phyloP scores from a whole-genome alignment of 2,329 filamentous ascomycete genomes.

The Rosellinia necatrix region DNA sequence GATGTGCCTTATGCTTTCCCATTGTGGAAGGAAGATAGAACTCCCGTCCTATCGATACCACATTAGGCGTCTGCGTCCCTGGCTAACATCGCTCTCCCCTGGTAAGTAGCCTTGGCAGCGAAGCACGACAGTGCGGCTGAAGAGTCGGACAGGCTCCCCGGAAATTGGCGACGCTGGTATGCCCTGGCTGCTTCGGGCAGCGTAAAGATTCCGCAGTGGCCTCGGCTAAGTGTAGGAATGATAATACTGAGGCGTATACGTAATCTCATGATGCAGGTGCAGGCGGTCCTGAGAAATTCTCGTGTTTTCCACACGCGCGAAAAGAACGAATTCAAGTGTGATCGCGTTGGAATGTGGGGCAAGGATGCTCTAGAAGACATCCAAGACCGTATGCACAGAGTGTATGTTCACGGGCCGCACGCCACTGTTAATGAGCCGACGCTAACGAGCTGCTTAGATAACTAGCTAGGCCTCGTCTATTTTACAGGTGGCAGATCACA shows the following conservation, averaged over 20 bases:
- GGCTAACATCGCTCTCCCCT: not conserved
- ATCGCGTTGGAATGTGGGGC: too few species aligned
- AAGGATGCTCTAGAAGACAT: too few species aligned
- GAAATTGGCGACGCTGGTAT: not conserved
- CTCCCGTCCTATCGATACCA: too few species aligned
- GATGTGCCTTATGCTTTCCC: not conserved
- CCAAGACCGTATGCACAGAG: too few species aligned
- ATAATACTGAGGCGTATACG: not conserved
- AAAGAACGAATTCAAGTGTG: too few species aligned
- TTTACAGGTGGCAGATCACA: too few species aligned
- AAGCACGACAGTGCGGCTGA: slow-evolving; percentile 6
- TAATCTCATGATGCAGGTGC: not conserved
- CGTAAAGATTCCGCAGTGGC: slow-evolving; percentile 6
- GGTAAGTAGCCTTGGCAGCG: not conserved
- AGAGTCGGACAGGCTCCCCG: not conserved
- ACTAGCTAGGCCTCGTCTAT: not conserved
- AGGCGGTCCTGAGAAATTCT: too few species aligned
- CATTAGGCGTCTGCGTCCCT: not conserved
- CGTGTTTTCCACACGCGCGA: too few species aligned
- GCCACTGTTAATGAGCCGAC: not conserved
- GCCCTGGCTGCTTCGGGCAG: slow-evolving; percentile 3
- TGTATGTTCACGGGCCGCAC: not conserved
- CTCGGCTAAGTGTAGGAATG: too few species aligned
- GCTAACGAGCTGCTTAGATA: not conserved
- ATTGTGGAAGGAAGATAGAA: not conserved